A percentile compares a stretch with the other conserved stretches of the same genome.
Evolutionary conservation across 2,329 filamentous ascomycete genomes (phyloP).

Genomic region (Penicillium psychrosexuale): DNA sequence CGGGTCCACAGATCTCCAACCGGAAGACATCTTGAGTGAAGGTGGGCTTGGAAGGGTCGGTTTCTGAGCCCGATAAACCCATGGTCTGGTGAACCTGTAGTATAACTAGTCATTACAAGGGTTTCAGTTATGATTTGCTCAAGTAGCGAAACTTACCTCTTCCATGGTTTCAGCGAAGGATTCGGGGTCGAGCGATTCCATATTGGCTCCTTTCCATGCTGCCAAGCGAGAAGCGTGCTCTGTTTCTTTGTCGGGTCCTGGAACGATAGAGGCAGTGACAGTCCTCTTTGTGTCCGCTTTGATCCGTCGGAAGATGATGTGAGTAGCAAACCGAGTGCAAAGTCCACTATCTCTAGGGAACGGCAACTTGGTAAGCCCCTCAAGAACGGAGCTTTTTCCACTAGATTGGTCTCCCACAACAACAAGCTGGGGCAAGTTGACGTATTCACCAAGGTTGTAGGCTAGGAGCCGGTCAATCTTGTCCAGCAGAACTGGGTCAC

Average conservation of each 20-base stretch:
- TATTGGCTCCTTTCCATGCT: constrained; percentile 18
- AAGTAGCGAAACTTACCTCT: constrained; percentile 21
- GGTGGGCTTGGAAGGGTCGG: neutral
- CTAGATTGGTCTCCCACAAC: constrained; percentile 44
- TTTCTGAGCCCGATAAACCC: neutral
- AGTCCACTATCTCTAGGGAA: constrained; percentile 39
- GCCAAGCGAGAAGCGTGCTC: neutral
- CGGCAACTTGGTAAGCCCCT: constrained; percentile 23
- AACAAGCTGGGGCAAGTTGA: constrained; percentile 36
- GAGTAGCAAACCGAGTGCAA: constrained; percentile 47
- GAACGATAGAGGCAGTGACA: constrained; percentile 39
- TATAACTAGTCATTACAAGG: neutral
- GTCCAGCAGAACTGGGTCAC: constrained; percentile 24
- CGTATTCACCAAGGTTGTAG: constrained; percentile 33
- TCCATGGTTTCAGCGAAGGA: constrained; percentile 25
- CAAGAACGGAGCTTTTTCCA: constrained; percentile 36
- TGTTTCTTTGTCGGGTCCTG: constrained; percentile 18
- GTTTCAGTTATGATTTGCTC: neutral
- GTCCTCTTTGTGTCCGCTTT: neutral
- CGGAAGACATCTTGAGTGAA: neutral
- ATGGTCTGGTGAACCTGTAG: neutral
- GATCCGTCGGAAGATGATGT: constrained; percentile 45
- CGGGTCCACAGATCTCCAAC: neutral
- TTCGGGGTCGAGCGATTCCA: neutral
- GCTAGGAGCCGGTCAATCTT: constrained; percentile 39